phyloP scores from a whole-genome alignment of 2,329 filamentous ascomycete genomes.

The Fusarium sp. region DNA sequence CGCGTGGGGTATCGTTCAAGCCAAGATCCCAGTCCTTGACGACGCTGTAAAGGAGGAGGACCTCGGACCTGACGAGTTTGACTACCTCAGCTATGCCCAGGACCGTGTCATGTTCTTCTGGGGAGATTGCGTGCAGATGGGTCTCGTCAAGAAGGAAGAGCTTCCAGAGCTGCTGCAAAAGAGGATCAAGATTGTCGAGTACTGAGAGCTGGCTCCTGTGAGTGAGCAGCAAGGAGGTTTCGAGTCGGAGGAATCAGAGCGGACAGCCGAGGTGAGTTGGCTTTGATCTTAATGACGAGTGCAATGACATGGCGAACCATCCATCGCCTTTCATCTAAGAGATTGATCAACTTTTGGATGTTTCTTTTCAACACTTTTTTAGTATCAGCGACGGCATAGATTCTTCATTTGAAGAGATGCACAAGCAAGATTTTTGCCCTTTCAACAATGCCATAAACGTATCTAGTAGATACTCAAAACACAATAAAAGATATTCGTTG shows the following conservation, averaged over 20 bases:
- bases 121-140: constrained; percentile 86
- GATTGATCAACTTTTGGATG: not conserved
- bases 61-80: constrained; percentile 75
- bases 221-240: not conserved
- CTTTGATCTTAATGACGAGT: constrained; percentile 2
- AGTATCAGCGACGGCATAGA: constrained; percentile 1
- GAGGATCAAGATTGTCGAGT: constrained; percentile 77
- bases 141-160: constrained; percentile 80
- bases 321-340: not conserved
- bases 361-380: constrained; percentile 1
- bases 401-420: not conserved
- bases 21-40: constrained; percentile 82
- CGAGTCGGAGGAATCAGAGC: not conserved
- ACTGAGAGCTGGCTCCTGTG: constrained; percentile 53
- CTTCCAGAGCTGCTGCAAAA: constrained; percentile 75
- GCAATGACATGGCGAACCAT: not conserved
- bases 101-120: constrained; percentile 94
- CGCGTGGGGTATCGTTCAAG: constrained; percentile 96
- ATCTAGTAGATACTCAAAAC: not conserved
- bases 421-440: not conserved
- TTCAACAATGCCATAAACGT: not conserved
- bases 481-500: not conserved
- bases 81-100: constrained; percentile 92
- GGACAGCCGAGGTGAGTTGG: constrained; percentile 22
- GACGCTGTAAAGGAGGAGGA: constrained; percentile 51